Evolutionary conservation across 2,329 filamentous ascomycete genomes (phyloP).

Genomic region (Neonectria neomacrospora): DNA sequence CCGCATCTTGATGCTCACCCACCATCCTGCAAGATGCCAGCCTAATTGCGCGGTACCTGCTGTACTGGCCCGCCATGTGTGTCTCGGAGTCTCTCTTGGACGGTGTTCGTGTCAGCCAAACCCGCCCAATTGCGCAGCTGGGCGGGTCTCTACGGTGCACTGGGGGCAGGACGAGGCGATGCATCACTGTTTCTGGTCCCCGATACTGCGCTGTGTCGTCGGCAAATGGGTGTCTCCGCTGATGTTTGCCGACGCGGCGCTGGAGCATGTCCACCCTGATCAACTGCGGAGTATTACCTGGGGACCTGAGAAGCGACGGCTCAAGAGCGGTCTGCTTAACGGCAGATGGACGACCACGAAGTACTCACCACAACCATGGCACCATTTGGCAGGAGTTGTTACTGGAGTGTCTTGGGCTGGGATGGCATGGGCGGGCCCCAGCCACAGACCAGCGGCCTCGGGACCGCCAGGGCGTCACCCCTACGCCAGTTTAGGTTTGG

Average conservation of each 20-base stretch:
- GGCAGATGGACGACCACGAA: not conserved
- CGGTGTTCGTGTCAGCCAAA: conserved; percentile 26
- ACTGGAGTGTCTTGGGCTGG: conserved; percentile 1
- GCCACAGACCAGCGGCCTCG: conserved; percentile 1
- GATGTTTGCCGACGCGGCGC: conserved; percentile 4
- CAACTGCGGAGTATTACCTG: not conserved
- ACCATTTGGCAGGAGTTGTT: conserved; percentile 1
- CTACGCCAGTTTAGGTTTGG: conserved; percentile 18
- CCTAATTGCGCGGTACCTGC: not conserved
- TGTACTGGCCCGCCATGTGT: conserved; percentile 18
- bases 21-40: conserved; percentile 22
- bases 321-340: conserved; percentile 22
- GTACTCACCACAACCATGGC: not conserved
- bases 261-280: not conserved
- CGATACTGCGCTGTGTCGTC: conserved; percentile 14
- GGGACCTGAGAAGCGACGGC: not conserved
- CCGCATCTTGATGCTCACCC: conserved; percentile 5
- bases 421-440: not conserved
- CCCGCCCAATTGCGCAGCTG: conserved; percentile 25
- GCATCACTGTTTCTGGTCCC: conserved; percentile 10
- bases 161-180: conserved; percentile 15
- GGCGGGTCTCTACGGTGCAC: conserved; percentile 16
- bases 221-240: conserved; percentile 11
- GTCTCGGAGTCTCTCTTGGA: conserved; percentile 22
- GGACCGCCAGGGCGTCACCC: conserved; percentile 12